Conservation (phyloP, 495 filamentous ascomycete genomes). For the Schizothecium vesticola region DNA sequence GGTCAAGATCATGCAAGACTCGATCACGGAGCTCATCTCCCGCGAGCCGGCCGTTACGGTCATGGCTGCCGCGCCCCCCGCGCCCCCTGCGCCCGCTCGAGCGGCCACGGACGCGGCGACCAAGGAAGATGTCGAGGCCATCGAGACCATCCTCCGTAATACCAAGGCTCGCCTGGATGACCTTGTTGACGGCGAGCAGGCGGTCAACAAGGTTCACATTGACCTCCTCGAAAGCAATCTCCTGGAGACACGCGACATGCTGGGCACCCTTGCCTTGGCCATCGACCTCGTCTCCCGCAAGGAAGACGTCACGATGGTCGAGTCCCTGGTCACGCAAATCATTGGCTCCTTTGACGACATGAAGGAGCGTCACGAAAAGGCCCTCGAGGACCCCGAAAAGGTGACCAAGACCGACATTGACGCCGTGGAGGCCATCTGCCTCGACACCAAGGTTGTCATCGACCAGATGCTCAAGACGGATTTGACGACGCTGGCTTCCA, state of each 20-base stretch:
- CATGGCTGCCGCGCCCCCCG: not conserved
- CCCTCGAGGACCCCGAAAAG: slow-evolving; percentile 56
- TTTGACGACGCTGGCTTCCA: slow-evolving; percentile 59
- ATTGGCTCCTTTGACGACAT: slow-evolving; percentile 69
- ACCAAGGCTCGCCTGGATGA: slow-evolving; percentile 80
- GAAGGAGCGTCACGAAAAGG: slow-evolving; percentile 59
- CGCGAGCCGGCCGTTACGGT: slow-evolving; percentile 15
- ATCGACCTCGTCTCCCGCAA: slow-evolving; percentile 63
- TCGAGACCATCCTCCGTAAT: slow-evolving; percentile 80
- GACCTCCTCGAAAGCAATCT: slow-evolving; percentile 65
- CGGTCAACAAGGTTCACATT: slow-evolving; percentile 67
- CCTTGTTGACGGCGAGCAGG: slow-evolving; percentile 57
- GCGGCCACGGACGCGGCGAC: slow-evolving; percentile 38
- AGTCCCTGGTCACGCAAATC: slow-evolving; percentile 69
- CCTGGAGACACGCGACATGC: slow-evolving; percentile 62
- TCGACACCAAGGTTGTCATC: slow-evolving; percentile 71
- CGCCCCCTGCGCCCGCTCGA: slow-evolving; percentile 22
- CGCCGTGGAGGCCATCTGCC: slow-evolving; percentile 67
- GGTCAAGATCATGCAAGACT: slow-evolving; percentile 32
- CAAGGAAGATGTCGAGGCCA: slow-evolving; percentile 77
- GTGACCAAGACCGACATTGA: slow-evolving; percentile 75
- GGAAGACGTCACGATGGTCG: slow-evolving; percentile 70
- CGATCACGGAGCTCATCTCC: slow-evolving; percentile 26
- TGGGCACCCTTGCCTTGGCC: slow-evolving; percentile 53
- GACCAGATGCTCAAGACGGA: slow-evolving; percentile 65